Conservation (phyloP, 1,139 yeast species). For the Blastobotrys apis region DNA sequence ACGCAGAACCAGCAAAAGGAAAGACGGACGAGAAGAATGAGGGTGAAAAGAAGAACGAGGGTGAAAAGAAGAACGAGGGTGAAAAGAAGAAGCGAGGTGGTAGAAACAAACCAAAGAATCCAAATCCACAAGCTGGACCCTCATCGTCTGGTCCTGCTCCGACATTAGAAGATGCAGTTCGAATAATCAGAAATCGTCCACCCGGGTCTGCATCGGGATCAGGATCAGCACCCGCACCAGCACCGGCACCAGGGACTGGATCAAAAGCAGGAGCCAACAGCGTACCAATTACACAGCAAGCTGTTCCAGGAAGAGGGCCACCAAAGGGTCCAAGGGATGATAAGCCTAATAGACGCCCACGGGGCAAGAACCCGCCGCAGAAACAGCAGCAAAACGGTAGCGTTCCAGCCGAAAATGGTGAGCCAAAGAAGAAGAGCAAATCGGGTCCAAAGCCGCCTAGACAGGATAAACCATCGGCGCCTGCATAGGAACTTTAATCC, state of each 20-base stretch:
- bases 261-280: not conserved
- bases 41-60: conserved; percentile 1
- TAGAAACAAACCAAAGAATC: not conserved
- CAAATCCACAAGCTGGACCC: not conserved
- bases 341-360: too few relatives aligned
- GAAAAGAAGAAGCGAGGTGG: not conserved
- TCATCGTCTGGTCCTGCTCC: too few relatives aligned
- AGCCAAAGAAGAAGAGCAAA: not conserved
- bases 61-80: not conserved
- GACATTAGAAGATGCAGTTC: too few relatives aligned
- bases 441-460: too few relatives aligned
- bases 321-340: too few relatives aligned
- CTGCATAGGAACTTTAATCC: too few relatives aligned
- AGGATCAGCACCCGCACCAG: too few relatives aligned
- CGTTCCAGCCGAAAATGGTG: not conserved
- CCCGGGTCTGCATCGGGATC: too few relatives aligned
- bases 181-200: too few relatives aligned
- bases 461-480: too few relatives aligned
- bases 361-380: not conserved
- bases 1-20: not conserved
- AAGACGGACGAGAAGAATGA: not conserved
- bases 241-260: too few relatives aligned
- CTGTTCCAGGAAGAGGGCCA: not conserved
- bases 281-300: conserved; percentile 4
- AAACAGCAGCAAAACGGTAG: not conserved